Conservation (phyloP, 768 basidiomycete genomes). For the Phlebiopsis flavidoalba region DNA sequence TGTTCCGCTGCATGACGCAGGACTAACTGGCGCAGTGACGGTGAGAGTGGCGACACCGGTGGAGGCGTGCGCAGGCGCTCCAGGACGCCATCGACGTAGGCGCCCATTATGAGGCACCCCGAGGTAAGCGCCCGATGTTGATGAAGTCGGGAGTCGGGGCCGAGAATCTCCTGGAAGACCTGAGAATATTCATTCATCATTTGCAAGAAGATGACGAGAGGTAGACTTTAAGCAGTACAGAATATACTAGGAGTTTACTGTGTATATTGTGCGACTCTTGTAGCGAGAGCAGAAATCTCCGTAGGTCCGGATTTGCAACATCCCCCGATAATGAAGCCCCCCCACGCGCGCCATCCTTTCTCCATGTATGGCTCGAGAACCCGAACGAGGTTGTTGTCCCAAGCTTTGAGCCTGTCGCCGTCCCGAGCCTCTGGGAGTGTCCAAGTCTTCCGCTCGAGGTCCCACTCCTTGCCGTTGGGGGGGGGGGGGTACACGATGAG, state of each 20-base stretch:
- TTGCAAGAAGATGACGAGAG: background rate
- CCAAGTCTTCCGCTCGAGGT: constrained; percentile 41
- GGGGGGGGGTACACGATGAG: constrained; percentile 71
- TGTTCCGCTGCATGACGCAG: background rate
- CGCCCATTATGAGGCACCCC: background rate
- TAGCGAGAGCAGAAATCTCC: constrained; percentile 37
- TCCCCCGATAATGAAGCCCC: constrained; percentile 57
- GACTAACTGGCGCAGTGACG: background rate
- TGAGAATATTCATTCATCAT: background rate
- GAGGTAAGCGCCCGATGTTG: too few relatives aligned
- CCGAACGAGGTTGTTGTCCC: constrained; percentile 31
- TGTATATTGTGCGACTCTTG: background rate
- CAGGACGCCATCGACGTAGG: background rate
- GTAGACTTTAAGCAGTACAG: background rate
- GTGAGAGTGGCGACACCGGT: constrained; percentile 2
- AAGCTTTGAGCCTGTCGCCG: constrained; percentile 20
- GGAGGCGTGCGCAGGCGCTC: background rate
- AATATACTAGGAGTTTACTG: background rate
- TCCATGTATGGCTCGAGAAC: constrained; percentile 18
- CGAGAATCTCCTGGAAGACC: background rate
- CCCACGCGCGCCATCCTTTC: constrained; percentile 31
- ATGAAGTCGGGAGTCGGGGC: background rate
- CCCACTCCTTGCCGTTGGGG: constrained; percentile 61
- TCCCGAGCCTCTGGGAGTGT: background rate
- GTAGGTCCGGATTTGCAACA: constrained; percentile 60